These are phyloP conservation scores for Sclerotinia sclerotiorum DNA, from an alignment of 2,329 filamentous ascomycete species.

Conservation along the genomic window DNA sequence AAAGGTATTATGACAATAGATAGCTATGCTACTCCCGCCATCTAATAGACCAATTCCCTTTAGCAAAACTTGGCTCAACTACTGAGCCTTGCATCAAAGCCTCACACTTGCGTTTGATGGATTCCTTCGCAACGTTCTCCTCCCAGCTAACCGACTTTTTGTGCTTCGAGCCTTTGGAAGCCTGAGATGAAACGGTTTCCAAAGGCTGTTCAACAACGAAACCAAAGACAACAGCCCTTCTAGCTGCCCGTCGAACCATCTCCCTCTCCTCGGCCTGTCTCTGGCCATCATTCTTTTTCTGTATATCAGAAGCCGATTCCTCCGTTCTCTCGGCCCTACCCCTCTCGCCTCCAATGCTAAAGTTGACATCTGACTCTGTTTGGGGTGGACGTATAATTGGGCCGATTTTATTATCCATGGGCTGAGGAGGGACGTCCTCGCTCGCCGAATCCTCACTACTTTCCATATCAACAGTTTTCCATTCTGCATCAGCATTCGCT, in stretches of 20 bases:
- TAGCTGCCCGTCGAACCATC: conserved; percentile 27
- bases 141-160: conserved; percentile 11
- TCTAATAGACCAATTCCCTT: conserved; percentile 24
- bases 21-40: conserved; percentile 16
- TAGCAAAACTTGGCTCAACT: conserved; percentile 22
- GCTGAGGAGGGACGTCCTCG: conserved; percentile 7
- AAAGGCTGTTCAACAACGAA: conserved; percentile 17
- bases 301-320: conserved; percentile 53
- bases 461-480: conserved; percentile 48
- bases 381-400: conserved; percentile 24
- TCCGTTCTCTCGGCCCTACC: conserved; percentile 52
- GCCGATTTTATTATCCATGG: background rate
- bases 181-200: background rate
- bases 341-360: conserved; percentile 56
- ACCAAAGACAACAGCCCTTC: conserved; percentile 30
- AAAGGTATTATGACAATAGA: background rate
- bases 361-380: conserved; percentile 46
- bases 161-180: conserved; percentile 11
- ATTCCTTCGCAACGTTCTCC: conserved; percentile 4
- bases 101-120: conserved; percentile 17
- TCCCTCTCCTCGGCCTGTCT: conserved; percentile 28
- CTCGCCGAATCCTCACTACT: conserved; percentile 44
- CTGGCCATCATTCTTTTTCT: conserved; percentile 44
- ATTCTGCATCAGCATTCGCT: conserved; percentile 43
- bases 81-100: conserved; percentile 22